These are phyloP conservation scores for Fusarium brachygibbosum DNA, from an alignment of 2,329 filamentous ascomycete genomes.

Conservation along the genomic window DNA sequence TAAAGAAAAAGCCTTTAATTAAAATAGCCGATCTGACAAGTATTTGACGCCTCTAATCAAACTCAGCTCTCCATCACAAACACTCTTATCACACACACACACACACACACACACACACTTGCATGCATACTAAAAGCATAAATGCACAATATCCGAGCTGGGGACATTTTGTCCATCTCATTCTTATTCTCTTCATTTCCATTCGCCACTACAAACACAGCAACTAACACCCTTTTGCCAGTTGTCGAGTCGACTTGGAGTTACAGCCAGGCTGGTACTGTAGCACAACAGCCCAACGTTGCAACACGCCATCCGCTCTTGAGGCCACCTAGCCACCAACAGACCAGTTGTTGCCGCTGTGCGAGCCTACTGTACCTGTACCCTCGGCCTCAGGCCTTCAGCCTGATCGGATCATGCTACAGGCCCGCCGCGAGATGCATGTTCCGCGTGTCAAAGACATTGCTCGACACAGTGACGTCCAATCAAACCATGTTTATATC, in stretches of 20 bases:
- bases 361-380: no score
- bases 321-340: slow-evolving; percentile 34
- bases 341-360: slow-evolving; percentile 3
- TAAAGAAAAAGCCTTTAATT: background rate
- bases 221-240: background rate
- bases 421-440: slow-evolving; percentile 33
- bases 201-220: slow-evolving; percentile 6
- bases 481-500: slow-evolving; percentile 18
- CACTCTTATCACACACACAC: background rate
- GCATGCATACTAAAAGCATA: background rate
- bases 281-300: slow-evolving; percentile 20
- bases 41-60: slow-evolving; percentile 15
- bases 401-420: slow-evolving; percentile 31
- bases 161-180: background rate
- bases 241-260: slow-evolving; percentile 17
- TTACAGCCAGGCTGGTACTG: slow-evolving; percentile 2
- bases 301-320: slow-evolving; percentile 21
- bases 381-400: slow-evolving; percentile 8
- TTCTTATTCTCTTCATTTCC: background rate
- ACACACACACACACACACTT: background rate
- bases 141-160: background rate
- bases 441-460: slow-evolving; percentile 36
- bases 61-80: slow-evolving; percentile 6
- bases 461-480: background rate
- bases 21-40: background rate